A percentile compares a stretch with the other conserved stretches of the same genome.
These are phyloP conservation scores for Candida sanyiensis DNA, from an alignment of 805 yeast species.

Conservation along the genomic window DNA sequence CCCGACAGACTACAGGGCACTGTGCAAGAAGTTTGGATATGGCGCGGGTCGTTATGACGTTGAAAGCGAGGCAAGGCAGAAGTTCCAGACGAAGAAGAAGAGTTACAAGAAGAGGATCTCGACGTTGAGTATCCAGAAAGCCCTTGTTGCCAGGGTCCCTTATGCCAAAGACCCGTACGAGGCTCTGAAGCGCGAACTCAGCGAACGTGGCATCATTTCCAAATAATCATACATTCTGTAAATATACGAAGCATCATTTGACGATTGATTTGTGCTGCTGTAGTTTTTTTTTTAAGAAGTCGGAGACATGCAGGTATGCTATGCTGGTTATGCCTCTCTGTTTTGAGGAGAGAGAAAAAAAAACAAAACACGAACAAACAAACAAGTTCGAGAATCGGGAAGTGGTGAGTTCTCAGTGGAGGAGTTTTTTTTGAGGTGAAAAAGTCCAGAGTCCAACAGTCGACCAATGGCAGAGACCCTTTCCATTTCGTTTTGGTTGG, in stretches of 20 bases:
- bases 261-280: background rate
- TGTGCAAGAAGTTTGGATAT: conserved; percentile 15
- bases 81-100: conserved; percentile 8
- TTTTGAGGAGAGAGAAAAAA: too few relatives aligned
- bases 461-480: too few relatives aligned
- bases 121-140: conserved; percentile 25
- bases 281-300: too few relatives aligned
- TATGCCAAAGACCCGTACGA: conserved; percentile 29
- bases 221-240: background rate
- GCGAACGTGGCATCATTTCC: conserved; percentile 18
- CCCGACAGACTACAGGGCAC: conserved; percentile 5
- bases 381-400: too few relatives aligned
- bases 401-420: too few relatives aligned
- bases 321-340: too few relatives aligned
- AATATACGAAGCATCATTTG: background rate
- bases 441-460: too few relatives aligned
- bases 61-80: background rate
- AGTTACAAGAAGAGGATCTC: conserved; percentile 22
- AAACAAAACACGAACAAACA: too few relatives aligned
- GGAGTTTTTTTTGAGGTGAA: too few relatives aligned
- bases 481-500: too few relatives aligned
- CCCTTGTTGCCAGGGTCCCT: conserved; percentile 27
- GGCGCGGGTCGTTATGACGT: conserved; percentile 5
- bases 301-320: too few relatives aligned
- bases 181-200: conserved; percentile 29